A percentile compares a stretch with the other conserved stretches of the same genome.
These are phyloP conservation scores for Xylaria venustula DNA, from an alignment of 495 filamentous ascomycete genomes.

Conservation along the genomic window DNA sequence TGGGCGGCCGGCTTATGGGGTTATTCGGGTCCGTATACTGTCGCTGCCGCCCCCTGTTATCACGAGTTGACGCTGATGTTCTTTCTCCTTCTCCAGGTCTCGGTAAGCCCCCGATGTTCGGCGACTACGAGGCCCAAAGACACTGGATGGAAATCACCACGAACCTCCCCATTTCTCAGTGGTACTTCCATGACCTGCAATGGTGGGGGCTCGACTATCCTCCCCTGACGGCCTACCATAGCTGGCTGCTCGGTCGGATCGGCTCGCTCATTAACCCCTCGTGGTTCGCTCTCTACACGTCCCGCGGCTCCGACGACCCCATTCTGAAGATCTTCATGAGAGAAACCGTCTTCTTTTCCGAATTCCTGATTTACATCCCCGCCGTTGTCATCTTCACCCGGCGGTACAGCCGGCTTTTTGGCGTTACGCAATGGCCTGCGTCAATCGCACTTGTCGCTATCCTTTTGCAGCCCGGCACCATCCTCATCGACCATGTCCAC, in stretches of 20 bases:
- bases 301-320: conserved; percentile 76
- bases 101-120: conserved; percentile 82
- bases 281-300: conserved; percentile 88
- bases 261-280: conserved; percentile 72
- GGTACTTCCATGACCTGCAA: conserved; percentile 94
- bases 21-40: conserved; percentile 69
- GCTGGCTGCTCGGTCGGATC: conserved; percentile 87
- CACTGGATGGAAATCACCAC: conserved; percentile 99
- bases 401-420: conserved; percentile 67
- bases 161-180: conserved; percentile 83
- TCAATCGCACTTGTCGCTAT: conserved; percentile 86
- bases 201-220: conserved; percentile 99
- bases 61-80: not conserved
- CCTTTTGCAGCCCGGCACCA: conserved; percentile 86
- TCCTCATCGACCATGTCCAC: conserved; percentile 95
- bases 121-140: conserved; percentile 94
- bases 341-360: conserved; percentile 81
- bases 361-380: conserved; percentile 86
- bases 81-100: conserved; percentile 55
- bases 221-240: conserved; percentile 95
- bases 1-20: conserved; percentile 92
- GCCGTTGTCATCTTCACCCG: conserved; percentile 81
- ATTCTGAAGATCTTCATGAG: conserved; percentile 92
- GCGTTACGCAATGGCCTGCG: conserved; percentile 70
- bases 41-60: not conserved